These are phyloP conservation scores for Neonothopanus nambi DNA, from an alignment of 1,284 basidiomycete species.

Conservation along the genomic window DNA sequence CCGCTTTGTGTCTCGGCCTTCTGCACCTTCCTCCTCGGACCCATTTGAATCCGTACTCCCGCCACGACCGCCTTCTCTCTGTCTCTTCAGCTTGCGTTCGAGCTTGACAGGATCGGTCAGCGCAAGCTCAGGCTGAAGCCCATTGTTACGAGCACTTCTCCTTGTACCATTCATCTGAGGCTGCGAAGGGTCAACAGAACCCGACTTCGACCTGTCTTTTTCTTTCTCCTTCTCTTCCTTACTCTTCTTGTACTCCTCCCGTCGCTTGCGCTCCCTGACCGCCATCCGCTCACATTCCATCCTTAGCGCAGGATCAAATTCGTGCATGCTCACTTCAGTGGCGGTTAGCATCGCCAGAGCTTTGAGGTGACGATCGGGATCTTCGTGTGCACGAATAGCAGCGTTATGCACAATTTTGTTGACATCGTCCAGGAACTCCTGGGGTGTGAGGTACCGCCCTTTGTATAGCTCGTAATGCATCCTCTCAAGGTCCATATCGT, in stretches of 20 bases:
- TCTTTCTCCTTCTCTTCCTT: slow-evolving; percentile 34
- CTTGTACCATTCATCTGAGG: slow-evolving; percentile 43
- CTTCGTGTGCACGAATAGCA: slow-evolving; percentile 59
- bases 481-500: slow-evolving; percentile 59
- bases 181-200: slow-evolving; percentile 28
- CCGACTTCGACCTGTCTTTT: slow-evolving; percentile 27
- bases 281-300: slow-evolving; percentile 91
- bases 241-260: slow-evolving; percentile 55
- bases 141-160: slow-evolving; percentile 71
- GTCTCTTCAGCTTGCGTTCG: slow-evolving; percentile 71
- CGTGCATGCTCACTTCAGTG: slow-evolving; percentile 83
- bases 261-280: slow-evolving; percentile 70
- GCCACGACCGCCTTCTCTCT: slow-evolving; percentile 50
- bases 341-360: slow-evolving; percentile 87
- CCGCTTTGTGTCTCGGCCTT: slow-evolving; percentile 54
- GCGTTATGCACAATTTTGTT: slow-evolving; percentile 39
- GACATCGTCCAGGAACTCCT: slow-evolving; percentile 10
- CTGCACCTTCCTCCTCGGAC: slow-evolving; percentile 53
- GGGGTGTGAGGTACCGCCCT: slow-evolving; percentile 80
- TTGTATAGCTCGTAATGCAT: slow-evolving; percentile 89
- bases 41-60: slow-evolving; percentile 54
- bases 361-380: slow-evolving; percentile 76
- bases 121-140: slow-evolving; percentile 64
- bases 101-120: slow-evolving; percentile 73
- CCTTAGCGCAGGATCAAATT: slow-evolving; percentile 83